Evolutionary conservation across 2,329 filamentous ascomycete species (phyloP).

Genomic region (Talaromyces sp.): DNA sequence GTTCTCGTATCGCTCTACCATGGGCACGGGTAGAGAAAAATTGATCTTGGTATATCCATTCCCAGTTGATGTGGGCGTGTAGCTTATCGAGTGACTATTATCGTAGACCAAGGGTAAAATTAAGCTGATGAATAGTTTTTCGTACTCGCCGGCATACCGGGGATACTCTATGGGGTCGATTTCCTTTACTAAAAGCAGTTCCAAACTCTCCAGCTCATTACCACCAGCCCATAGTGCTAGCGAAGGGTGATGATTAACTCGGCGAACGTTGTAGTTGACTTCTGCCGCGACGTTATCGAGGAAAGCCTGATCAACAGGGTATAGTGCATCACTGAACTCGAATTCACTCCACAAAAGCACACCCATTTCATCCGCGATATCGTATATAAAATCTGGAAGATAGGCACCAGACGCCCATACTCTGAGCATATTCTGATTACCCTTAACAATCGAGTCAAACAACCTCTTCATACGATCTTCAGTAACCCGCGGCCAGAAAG

Average conservation of each 20-base stretch:
- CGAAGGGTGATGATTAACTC: conserved; percentile 59
- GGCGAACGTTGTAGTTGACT: conserved; percentile 58
- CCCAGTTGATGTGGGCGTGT: conserved; percentile 58
- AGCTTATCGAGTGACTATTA: conserved; percentile 59
- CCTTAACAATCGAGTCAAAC: conserved; percentile 54
- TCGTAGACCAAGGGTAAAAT: conserved; percentile 56
- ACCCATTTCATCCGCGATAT: conserved; percentile 60
- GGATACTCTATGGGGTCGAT: conserved; percentile 45
- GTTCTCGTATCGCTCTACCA: conserved; percentile 58
- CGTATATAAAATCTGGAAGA: conserved; percentile 60
- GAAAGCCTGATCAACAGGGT: conserved; percentile 54
- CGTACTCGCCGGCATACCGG: conserved; percentile 52
- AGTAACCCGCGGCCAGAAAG: conserved; percentile 61
- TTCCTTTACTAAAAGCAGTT: conserved; percentile 44
- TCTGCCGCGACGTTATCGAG: conserved; percentile 56
- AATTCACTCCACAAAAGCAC: conserved; percentile 63
- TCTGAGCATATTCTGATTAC: conserved; percentile 63
- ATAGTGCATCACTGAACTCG: conserved; percentile 59
- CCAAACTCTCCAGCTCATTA: conserved; percentile 60
- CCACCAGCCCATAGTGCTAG: conserved; percentile 55
- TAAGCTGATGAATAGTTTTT: conserved; percentile 55
- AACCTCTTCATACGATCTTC: conserved; percentile 50
- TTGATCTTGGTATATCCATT: conserved; percentile 58
- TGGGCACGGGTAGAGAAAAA: conserved; percentile 51
- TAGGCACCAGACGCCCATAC: conserved; percentile 62